A percentile compares a stretch with the other conserved stretches of the same genome.
phyloP scores from a whole-genome alignment of 2,329 filamentous ascomycete genomes.

The Pseudodiploospora longispora region DNA sequence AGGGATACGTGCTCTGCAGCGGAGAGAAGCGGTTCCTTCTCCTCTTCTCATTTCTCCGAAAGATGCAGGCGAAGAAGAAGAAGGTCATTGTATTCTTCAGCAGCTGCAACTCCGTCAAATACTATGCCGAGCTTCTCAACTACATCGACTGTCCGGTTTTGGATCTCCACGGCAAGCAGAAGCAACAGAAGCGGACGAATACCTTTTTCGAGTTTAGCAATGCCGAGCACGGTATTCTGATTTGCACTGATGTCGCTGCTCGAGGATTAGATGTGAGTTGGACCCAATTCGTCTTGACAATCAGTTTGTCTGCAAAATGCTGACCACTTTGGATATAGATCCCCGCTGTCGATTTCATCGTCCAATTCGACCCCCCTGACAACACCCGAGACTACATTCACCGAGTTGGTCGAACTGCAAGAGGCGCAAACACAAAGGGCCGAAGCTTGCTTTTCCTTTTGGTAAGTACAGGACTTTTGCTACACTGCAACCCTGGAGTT shows the following conservation, averaged over 20 bases:
- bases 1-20: conserved; percentile 92
- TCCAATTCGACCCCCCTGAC: conserved; percentile 92
- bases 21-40: conserved; percentile 89
- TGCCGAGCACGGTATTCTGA: conserved; percentile 73
- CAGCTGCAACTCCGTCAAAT: conserved; percentile 88
- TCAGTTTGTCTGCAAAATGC: too few relatives aligned
- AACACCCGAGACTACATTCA: conserved; percentile 90
- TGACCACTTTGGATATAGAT: conserved; percentile 43
- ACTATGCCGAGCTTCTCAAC: conserved; percentile 90
- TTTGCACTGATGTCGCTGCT: conserved; percentile 95
- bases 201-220: conserved; percentile 86
- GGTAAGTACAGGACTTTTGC: background rate
- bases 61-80: conserved; percentile 69
- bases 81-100: conserved; percentile 98
- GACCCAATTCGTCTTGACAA: background rate
- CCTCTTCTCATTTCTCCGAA: conserved; percentile 89
- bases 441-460: conserved; percentile 84
- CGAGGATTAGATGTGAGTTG: conserved; percentile 73
- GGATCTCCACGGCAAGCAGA: conserved; percentile 88
- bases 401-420: conserved; percentile 87
- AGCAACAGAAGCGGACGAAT: conserved; percentile 97
- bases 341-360: conserved; percentile 89
- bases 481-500: too few relatives aligned
- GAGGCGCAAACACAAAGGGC: conserved; percentile 75
- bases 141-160: conserved; percentile 92